phyloP scores from a whole-genome alignment of 805 yeast genomes.

The Brettanomyces custersianus region DNA sequence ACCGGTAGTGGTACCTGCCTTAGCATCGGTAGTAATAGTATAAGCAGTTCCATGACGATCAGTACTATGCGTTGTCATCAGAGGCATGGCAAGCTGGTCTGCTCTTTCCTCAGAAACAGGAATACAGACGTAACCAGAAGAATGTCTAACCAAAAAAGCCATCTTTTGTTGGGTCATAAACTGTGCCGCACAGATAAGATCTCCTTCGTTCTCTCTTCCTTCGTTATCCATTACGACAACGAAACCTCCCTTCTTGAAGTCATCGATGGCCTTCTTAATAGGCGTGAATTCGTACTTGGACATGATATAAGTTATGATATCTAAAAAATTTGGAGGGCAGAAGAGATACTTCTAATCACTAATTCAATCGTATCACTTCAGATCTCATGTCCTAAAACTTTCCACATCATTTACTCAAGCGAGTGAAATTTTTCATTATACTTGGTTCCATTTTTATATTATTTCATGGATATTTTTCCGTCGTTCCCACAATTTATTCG shows the following conservation, averaged over 20 bases:
- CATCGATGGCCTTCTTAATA: slow-evolving; percentile 65
- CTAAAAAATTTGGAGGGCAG: background rate
- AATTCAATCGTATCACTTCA: no score
- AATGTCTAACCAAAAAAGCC: slow-evolving; percentile 87
- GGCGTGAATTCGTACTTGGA: slow-evolving; percentile 31
- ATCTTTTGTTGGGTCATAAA: slow-evolving; percentile 69
- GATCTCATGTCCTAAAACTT: no score
- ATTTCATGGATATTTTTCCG: no score
- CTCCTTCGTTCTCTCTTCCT: slow-evolving; percentile 95
- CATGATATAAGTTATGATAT: background rate
- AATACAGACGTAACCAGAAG: slow-evolving; percentile 89
- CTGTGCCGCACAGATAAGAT: slow-evolving; percentile 88
- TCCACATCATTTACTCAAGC: no score
- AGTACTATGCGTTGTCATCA: slow-evolving; percentile 47
- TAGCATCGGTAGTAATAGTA: slow-evolving; percentile 82
- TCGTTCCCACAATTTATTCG: no score
- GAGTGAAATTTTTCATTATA: no score
- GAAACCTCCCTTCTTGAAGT: slow-evolving; percentile 69
- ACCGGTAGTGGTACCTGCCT: slow-evolving; percentile 92
- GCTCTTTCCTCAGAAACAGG: slow-evolving; percentile 77
- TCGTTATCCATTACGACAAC: slow-evolving; percentile 96
- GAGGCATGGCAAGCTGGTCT: slow-evolving; percentile 68
- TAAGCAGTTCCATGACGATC: slow-evolving; percentile 97
- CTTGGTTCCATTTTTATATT: no score
- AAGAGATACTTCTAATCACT: background rate